phyloP scores from a whole-genome alignment of 768 basidiomycete species.

The Inosperma sp. region DNA sequence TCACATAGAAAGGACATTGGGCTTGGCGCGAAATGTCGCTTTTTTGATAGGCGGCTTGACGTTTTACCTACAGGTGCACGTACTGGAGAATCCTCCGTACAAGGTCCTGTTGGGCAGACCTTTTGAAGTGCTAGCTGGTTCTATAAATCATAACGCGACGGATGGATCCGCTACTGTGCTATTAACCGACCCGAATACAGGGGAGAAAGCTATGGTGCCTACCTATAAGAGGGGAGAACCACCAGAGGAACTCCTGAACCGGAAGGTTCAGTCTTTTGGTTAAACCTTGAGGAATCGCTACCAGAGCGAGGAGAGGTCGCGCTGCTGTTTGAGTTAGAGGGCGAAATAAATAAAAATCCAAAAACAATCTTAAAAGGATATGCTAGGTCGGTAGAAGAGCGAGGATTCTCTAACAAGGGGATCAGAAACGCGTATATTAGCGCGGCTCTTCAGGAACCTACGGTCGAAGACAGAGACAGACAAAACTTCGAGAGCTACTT shows the following conservation, averaged over 20 bases:
- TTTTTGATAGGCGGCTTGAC: too few relatives aligned
- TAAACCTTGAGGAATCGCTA: constrained; percentile 13
- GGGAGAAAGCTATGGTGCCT: constrained; percentile 9
- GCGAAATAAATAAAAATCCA: neutral
- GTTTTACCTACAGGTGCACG: too few relatives aligned
- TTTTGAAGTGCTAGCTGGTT: too few relatives aligned
- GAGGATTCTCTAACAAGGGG: neutral
- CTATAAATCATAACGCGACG: too few relatives aligned
- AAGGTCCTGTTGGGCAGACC: too few relatives aligned
- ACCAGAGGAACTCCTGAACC: neutral
- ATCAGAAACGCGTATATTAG: constrained; percentile 1
- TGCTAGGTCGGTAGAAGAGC: neutral
- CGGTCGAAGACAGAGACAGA: neutral
- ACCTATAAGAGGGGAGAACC: constrained; percentile 13
- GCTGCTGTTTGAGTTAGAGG: constrained; percentile 10
- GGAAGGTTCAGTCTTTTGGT: neutral
- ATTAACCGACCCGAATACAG: too few relatives aligned
- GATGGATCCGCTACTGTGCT: too few relatives aligned
- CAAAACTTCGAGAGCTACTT: neutral
- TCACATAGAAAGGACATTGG: too few relatives aligned
- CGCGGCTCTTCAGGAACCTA: neutral
- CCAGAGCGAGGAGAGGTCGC: constrained; percentile 12
- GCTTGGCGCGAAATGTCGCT: too few relatives aligned
- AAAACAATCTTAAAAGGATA: constrained; percentile 5
- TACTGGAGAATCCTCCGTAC: too few relatives aligned